Percentiles rank a stretch among this genome's conserved stretches.
phyloP scores from a whole-genome alignment of 345 rosid species.

The Erodium maritimum region DNA sequence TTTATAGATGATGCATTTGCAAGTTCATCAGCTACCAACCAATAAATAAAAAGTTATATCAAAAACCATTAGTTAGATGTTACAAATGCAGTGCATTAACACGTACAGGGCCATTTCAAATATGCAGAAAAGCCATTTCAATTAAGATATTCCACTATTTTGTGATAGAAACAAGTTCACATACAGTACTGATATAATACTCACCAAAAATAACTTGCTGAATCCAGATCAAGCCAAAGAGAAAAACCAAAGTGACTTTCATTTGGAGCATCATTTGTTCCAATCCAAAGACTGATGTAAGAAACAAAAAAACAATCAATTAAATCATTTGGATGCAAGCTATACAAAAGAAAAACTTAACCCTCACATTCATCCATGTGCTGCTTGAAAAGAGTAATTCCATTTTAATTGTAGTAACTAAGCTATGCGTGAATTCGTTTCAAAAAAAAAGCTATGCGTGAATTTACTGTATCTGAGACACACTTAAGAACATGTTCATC shows the following conservation, averaged over 20 bases:
- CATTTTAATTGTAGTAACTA: too few relatives aligned
- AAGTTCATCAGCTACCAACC: constrained; percentile 31
- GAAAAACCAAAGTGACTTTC: constrained; percentile 27
- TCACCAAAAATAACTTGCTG: constrained; percentile 60
- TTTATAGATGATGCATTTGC: constrained; percentile 27
- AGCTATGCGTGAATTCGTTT: too few relatives aligned
- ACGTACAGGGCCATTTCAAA: too few relatives aligned
- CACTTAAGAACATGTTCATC: too few relatives aligned
- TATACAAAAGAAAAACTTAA: not conserved
- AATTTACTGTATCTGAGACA: too few relatives aligned
- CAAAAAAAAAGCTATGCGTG: too few relatives aligned
- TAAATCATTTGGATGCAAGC: not conserved
- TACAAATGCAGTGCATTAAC: too few relatives aligned
- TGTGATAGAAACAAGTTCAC: not conserved
- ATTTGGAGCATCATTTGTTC: constrained; percentile 46
- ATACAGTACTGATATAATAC: constrained; percentile 17
- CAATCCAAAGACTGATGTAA: constrained; percentile 14
- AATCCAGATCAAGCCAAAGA: constrained; percentile 36
- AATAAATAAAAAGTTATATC: not conserved
- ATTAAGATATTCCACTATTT: not conserved
- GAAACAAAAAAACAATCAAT: constrained; percentile 9
- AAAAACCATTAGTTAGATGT: too few relatives aligned
- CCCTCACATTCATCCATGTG: too few relatives aligned
- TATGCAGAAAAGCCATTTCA: not conserved
- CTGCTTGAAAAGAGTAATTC: too few relatives aligned